These are phyloP conservation scores for Astragalus membranaceus DNA, from an alignment of 306 rosid genomes.

Conservation along the genomic window DNA sequence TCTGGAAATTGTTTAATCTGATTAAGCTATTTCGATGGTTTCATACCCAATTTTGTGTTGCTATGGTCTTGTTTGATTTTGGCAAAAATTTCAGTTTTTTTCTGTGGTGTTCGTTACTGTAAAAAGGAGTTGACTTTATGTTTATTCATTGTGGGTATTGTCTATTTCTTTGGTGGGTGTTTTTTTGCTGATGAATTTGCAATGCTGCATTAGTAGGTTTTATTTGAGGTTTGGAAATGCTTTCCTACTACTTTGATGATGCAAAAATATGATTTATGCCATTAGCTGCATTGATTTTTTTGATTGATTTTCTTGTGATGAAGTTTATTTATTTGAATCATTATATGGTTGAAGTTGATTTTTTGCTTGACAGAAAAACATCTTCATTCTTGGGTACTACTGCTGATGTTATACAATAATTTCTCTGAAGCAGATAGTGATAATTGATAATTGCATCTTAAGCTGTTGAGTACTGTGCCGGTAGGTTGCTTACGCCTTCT, in stretches of 20 bases:
- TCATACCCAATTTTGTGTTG: constrained; percentile 17
- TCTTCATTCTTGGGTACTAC: background rate
- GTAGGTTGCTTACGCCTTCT: background rate
- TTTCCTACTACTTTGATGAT: no score
- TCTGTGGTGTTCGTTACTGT: constrained; percentile 15
- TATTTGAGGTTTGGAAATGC: background rate
- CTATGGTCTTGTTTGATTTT: constrained; percentile 34
- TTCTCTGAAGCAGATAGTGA: background rate
- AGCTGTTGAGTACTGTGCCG: background rate
- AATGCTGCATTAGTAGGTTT: constrained; percentile 31
- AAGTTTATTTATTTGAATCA: background rate
- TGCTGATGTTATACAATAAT: background rate
- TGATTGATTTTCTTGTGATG: background rate
- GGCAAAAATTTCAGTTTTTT: background rate
- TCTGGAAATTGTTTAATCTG: constrained; percentile 9
- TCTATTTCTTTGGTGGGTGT: background rate
- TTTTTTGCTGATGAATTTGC: constrained; percentile 7
- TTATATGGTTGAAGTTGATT: background rate
- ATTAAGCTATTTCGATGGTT: background rate
- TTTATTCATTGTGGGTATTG: background rate
- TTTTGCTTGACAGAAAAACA: background rate
- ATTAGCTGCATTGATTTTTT: constrained; percentile 1
- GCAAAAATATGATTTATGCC: no score
- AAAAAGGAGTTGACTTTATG: constrained; percentile 43
- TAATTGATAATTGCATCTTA: background rate